Evolutionary conservation across 2,329 filamentous ascomycete species (phyloP).

Genomic region (Trichophyton schoenleinii): DNA sequence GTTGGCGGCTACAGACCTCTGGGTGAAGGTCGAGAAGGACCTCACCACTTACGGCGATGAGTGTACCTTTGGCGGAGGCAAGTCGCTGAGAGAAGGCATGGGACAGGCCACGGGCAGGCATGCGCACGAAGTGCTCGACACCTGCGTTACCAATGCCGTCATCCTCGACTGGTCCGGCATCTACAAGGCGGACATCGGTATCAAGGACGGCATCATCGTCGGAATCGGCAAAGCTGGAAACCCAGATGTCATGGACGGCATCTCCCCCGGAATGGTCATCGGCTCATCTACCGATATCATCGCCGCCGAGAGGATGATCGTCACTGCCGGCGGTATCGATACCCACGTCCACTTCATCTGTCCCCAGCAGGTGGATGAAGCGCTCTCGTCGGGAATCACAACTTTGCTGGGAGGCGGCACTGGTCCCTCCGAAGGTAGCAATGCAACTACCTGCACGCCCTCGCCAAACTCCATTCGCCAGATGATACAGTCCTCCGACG

Average conservation of each 20-base stretch:
- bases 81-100: constrained; percentile 90
- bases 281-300: constrained; percentile 86
- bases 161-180: constrained; percentile 87
- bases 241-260: constrained; percentile 90
- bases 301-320: constrained; percentile 76
- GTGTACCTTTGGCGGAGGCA: constrained; percentile 89
- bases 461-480: constrained; percentile 68
- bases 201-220: constrained; percentile 74
- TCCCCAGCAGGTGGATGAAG: constrained; percentile 77
- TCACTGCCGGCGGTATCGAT: constrained; percentile 83
- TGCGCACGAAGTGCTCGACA: constrained; percentile 62
- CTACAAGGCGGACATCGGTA: constrained; percentile 91
- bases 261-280: constrained; percentile 64
- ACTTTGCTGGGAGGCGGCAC: constrained; percentile 85
- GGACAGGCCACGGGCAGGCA: constrained; percentile 71
- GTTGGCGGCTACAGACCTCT: constrained; percentile 72
- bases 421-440: constrained; percentile 82
- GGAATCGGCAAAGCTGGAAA: constrained; percentile 92
- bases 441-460: constrained; percentile 86
- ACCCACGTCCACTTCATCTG: constrained; percentile 91
- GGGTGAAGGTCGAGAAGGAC: constrained; percentile 82
- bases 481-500: constrained; percentile 81
- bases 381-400: constrained; percentile 74
- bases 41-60: constrained; percentile 79
- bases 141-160: constrained; percentile 79